phyloP scores from a whole-genome alignment of 352 stramenopile species.

The Phytophthora agathidicida region DNA sequence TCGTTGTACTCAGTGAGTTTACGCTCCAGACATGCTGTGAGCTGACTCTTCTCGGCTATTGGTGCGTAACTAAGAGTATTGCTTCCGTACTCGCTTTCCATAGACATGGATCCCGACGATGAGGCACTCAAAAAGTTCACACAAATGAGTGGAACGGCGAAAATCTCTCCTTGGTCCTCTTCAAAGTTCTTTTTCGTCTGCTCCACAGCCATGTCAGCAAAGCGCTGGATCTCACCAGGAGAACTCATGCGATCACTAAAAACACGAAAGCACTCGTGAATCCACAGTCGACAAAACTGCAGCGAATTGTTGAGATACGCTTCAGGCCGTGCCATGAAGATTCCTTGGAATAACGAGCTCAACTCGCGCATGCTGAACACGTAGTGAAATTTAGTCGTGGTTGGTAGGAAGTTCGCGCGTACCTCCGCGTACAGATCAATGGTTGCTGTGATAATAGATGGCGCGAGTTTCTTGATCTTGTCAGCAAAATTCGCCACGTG shows the following conservation, averaged over 20 bases:
- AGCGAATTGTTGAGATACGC: slow-evolving; percentile 64
- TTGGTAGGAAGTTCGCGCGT: slow-evolving; percentile 82
- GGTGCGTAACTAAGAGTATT: slow-evolving; percentile 50
- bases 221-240: slow-evolving; percentile 74
- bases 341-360: slow-evolving; percentile 85
- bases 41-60: slow-evolving; percentile 54
- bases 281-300: slow-evolving; percentile 85
- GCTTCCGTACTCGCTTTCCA: slow-evolving; percentile 16
- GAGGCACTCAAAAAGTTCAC: slow-evolving; percentile 56
- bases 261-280: slow-evolving; percentile 92
- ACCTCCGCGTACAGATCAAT: slow-evolving; percentile 87
- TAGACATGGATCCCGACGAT: slow-evolving; percentile 3
- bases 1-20: slow-evolving; percentile 92
- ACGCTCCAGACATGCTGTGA: slow-evolving; percentile 59
- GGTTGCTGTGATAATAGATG: slow-evolving; percentile 75
- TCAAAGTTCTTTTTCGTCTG: slow-evolving; percentile 90
- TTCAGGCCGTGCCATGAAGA: slow-evolving; percentile 74
- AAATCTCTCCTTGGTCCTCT: slow-evolving; percentile 77
- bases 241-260: slow-evolving; percentile 91
- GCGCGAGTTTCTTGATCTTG: slow-evolving; percentile 72
- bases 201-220: slow-evolving; percentile 83
- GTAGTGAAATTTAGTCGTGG: slow-evolving; percentile 93
- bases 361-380: slow-evolving; percentile 93
- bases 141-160: slow-evolving; percentile 73
- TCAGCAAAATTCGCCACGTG: slow-evolving; percentile 81